Evolutionary conservation across 2,329 filamentous ascomycete genomes (phyloP).

Genomic region (Pseudocercospora musae): DNA sequence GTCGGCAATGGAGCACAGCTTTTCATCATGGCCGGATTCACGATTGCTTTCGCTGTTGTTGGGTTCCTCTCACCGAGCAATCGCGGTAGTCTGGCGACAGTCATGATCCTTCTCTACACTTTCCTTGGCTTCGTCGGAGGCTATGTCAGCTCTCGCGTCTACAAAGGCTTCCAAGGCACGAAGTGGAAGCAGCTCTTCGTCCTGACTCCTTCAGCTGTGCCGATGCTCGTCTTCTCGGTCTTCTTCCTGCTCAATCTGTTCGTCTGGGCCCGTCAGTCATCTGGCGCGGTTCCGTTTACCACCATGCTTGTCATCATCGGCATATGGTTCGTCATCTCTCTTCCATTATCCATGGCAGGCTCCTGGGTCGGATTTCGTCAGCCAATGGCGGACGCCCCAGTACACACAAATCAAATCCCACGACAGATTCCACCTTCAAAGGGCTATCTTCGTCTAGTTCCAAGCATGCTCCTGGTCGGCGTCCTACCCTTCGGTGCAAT

Average conservation of each 20-base stretch:
- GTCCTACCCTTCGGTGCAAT: conserved; percentile 94
- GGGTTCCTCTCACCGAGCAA: conserved; percentile 96
- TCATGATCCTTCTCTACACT: conserved; percentile 90
- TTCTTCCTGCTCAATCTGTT: conserved; percentile 97
- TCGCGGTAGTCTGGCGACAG: conserved; percentile 86
- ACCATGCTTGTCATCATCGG: conserved; percentile 92
- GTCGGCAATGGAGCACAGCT: conserved; percentile 92
- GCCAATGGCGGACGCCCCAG: conserved; percentile 68
- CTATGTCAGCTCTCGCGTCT: conserved; percentile 83
- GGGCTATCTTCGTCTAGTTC: conserved; percentile 80
- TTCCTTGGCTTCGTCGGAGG: conserved; percentile 89
- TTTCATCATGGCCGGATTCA: conserved; percentile 95
- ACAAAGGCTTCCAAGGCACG: conserved; percentile 91
- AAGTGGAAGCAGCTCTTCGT: conserved; percentile 92
- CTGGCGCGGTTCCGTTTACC: conserved; percentile 89
- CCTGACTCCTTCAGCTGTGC: conserved; percentile 80
- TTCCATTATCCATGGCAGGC: conserved; percentile 83
- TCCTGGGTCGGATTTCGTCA: conserved; percentile 89
- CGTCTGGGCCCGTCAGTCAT: conserved; percentile 88
- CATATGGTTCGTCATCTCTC: conserved; percentile 97
- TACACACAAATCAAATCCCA: conserved; percentile 95
- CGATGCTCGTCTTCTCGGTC: conserved; percentile 75
- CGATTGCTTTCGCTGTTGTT: conserved; percentile 87
- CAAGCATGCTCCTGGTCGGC: conserved; percentile 87
- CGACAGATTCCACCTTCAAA: conserved; percentile 85